Evolutionary conservation across 1,284 basidiomycete genomes (phyloP).

Genomic region (Boletellus dicymbophilus): DNA sequence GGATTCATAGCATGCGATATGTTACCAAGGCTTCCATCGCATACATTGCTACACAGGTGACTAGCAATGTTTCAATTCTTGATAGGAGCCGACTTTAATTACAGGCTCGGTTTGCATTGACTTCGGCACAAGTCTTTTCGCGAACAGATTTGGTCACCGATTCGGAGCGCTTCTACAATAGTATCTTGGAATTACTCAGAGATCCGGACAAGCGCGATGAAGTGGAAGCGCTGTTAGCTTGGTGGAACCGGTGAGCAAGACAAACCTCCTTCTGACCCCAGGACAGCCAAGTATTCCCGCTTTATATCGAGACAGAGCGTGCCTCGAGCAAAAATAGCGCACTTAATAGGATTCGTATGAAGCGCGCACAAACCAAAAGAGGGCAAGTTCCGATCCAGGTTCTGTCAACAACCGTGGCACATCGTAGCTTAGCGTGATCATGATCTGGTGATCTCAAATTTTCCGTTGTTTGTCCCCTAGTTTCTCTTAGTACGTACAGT

Average conservation of each 20-base stretch:
- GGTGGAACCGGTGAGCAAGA: not conserved
- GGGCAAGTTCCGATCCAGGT: too few relatives aligned
- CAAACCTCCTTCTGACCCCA: too few relatives aligned
- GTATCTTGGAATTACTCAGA: not conserved
- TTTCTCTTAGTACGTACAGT: too few relatives aligned
- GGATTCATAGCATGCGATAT: slow-evolving; percentile 1
- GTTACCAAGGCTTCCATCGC: slow-evolving; percentile 2
- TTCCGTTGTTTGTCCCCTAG: too few relatives aligned
- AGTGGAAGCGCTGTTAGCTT: not conserved
- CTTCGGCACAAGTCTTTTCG: not conserved
- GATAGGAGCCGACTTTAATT: not conserved
- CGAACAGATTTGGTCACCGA: not conserved
- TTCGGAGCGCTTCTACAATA: not conserved
- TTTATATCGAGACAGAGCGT: too few relatives aligned
- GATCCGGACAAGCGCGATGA: not conserved
- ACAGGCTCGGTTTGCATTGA: not conserved
- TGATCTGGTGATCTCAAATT: too few relatives aligned
- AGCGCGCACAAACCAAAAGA: too few relatives aligned
- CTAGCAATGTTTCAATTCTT: not conserved
- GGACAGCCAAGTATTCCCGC: too few relatives aligned
- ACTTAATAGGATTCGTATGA: too few relatives aligned
- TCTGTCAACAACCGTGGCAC: too few relatives aligned
- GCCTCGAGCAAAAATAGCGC: too few relatives aligned
- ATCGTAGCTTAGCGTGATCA: too few relatives aligned
- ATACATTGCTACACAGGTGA: slow-evolving; percentile 4